Evolutionary conservation across 805 yeast genomes (phyloP).

Genomic region (Metschnikowia gruessii): DNA sequence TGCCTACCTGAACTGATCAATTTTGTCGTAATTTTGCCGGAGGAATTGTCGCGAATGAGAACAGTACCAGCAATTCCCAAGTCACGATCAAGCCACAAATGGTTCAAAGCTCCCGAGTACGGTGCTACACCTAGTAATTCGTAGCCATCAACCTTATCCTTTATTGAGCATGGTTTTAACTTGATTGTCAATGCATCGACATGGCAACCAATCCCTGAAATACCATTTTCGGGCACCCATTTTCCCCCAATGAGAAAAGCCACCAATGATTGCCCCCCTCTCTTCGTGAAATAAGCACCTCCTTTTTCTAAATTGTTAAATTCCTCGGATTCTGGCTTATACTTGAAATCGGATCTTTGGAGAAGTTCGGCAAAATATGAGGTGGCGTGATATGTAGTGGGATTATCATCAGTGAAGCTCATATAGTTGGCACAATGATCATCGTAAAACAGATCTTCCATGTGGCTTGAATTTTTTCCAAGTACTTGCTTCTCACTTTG

Average conservation of each 20-base stretch:
- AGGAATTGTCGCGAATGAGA: constrained; percentile 21
- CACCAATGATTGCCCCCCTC: constrained; percentile 34
- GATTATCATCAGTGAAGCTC: constrained; percentile 34
- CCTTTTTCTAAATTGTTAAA: constrained; percentile 10
- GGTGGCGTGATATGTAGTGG: constrained; percentile 42
- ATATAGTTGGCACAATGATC: constrained; percentile 25
- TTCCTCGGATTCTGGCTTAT: constrained; percentile 24
- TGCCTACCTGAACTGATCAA: constrained; percentile 34
- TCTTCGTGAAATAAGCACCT: constrained; percentile 28
- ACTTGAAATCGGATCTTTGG: constrained; percentile 28
- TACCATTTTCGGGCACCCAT: constrained; percentile 34
- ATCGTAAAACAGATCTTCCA: constrained; percentile 13
- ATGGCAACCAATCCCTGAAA: constrained; percentile 32
- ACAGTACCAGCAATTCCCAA: constrained; percentile 42
- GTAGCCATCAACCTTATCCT: constrained; percentile 29
- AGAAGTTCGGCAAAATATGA: constrained; percentile 25
- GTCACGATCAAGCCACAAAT: constrained; percentile 42
- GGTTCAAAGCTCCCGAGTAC: constrained; percentile 36
- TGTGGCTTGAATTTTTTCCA: too few relatives aligned
- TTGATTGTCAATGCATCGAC: constrained; percentile 39
- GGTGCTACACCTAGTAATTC: constrained; percentile 40
- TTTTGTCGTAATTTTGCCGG: constrained; percentile 24
- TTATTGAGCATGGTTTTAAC: constrained; percentile 30
- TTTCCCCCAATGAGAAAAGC: constrained; percentile 38
- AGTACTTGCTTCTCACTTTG: too few relatives aligned